A percentile compares a stretch with the other conserved stretches of the same genome.
Evolutionary conservation across 1,139 yeast species (phyloP).

Genomic region (Debaryomyces singareniensis): DNA sequence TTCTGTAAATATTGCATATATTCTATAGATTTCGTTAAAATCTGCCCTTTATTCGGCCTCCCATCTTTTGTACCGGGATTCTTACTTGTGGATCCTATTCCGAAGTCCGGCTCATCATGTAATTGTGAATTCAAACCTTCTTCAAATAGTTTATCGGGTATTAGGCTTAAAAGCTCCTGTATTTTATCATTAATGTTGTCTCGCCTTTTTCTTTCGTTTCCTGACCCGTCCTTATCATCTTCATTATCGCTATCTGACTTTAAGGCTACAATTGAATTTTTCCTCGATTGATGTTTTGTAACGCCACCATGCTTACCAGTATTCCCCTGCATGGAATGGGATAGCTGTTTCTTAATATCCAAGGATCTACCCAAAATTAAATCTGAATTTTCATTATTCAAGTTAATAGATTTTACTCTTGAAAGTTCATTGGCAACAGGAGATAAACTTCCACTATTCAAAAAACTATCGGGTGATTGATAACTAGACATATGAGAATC

Average conservation of each 20-base stretch:
- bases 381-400: conserved; percentile 25
- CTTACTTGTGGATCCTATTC: conserved; percentile 28
- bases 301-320: conserved; percentile 27
- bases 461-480: too few species aligned
- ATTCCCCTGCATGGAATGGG: conserved; percentile 29
- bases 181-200: conserved; percentile 89
- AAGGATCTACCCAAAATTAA: conserved; percentile 24
- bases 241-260: conserved; percentile 26
- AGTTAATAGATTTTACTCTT: conserved; percentile 12
- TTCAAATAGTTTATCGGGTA: conserved; percentile 58
- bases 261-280: conserved; percentile 26
- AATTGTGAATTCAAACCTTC: conserved; percentile 10
- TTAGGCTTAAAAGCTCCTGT: conserved; percentile 65
- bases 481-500: too few species aligned
- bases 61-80: conserved; percentile 77
- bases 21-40: conserved; percentile 77
- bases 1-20: conserved; percentile 71
- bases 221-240: conserved; percentile 30
- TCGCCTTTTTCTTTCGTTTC: conserved; percentile 60
- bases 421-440: not conserved
- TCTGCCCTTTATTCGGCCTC: conserved; percentile 90
- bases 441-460: not conserved
- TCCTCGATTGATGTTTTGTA: conserved; percentile 35
- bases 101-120: conserved; percentile 9
- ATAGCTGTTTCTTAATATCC: conserved; percentile 36